These are phyloP conservation scores for Diplodia mutila DNA, from an alignment of 2,329 filamentous ascomycete species.

Conservation along the genomic window DNA sequence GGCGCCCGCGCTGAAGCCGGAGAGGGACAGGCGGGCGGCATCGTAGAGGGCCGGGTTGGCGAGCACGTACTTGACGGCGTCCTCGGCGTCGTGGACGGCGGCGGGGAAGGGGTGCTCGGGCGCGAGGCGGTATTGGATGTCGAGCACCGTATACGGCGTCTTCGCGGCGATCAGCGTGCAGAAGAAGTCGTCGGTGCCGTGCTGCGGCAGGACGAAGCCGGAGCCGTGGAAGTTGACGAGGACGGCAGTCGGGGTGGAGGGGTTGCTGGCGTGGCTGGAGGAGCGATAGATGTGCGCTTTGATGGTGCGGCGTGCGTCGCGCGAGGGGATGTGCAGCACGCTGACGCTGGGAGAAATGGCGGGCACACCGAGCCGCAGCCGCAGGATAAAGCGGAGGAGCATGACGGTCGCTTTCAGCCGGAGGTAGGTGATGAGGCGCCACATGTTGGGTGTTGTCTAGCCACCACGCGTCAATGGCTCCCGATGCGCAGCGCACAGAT, in stretches of 20 bases:
- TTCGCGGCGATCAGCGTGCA: constrained; percentile 40
- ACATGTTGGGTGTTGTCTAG: background rate
- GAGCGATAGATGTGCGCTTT: constrained; percentile 32
- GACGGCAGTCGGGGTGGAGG: constrained; percentile 31
- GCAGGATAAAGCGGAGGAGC: constrained; percentile 23
- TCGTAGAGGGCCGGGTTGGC: constrained; percentile 34
- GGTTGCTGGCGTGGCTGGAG: constrained; percentile 7
- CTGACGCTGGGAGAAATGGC: background rate
- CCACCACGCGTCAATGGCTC: background rate
- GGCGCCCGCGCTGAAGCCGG: constrained; percentile 48
- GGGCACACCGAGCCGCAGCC: background rate
- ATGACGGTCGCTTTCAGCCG: constrained; percentile 30
- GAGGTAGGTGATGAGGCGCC: constrained; percentile 27
- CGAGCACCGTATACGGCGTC: constrained; percentile 38
- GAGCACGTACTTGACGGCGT: constrained; percentile 40
- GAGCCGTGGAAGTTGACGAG: constrained; percentile 42
- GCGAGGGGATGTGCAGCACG: constrained; percentile 31
- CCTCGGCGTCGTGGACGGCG: constrained; percentile 42
- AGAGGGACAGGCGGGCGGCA: constrained; percentile 35
- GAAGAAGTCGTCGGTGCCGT: constrained; percentile 47
- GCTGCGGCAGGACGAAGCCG: constrained; percentile 40
- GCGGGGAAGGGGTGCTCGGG: constrained; percentile 47
- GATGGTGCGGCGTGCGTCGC: constrained; percentile 30
- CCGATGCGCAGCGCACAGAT: background rate
- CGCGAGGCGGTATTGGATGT: constrained; percentile 44